Conservation (phyloP, 2,329 filamentous ascomycete genomes). For the Clarireedia sp. region DNA sequence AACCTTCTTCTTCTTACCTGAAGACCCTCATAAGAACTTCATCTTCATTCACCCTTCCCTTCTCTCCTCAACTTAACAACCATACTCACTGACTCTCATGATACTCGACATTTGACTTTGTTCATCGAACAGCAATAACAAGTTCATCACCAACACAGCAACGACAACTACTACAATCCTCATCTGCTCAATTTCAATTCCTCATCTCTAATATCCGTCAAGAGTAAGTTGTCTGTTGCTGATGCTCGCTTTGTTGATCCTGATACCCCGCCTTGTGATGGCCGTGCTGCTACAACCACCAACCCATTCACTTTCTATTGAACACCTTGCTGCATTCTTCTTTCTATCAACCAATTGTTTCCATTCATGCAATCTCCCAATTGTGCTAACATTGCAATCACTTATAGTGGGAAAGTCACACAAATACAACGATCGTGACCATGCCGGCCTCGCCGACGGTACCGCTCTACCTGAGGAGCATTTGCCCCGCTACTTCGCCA, state of each 20-base stretch:
- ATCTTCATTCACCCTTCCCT: background rate
- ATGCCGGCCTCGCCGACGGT: slow-evolving; percentile 70
- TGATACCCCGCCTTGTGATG: slow-evolving; percentile 3
- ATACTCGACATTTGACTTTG: background rate
- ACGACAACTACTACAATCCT: background rate
- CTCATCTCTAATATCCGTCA: slow-evolving; percentile 9
- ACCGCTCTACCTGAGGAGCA: slow-evolving; percentile 58
- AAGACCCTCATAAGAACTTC: background rate
- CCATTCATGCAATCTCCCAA: background rate
- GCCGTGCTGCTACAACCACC: background rate
- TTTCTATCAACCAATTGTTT: slow-evolving; percentile 8
- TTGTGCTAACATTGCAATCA: slow-evolving; percentile 14
- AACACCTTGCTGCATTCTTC: background rate
- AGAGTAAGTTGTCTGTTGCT: slow-evolving; percentile 1
- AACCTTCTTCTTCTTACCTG: background rate
- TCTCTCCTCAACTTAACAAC: background rate
- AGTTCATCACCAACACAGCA: background rate
- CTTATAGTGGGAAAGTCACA: slow-evolving; percentile 87
- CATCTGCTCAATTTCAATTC: background rate
- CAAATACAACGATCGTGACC: slow-evolving; percentile 89
- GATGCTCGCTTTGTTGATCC: slow-evolving; percentile 1
- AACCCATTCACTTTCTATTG: slow-evolving; percentile 3
- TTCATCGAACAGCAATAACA: too few relatives aligned
- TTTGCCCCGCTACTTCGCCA: slow-evolving; percentile 88
- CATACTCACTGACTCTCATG: background rate